These are phyloP conservation scores for Wickerhamiella alocasiicola DNA, from an alignment of 805 yeast species.

Conservation along the genomic window DNA sequence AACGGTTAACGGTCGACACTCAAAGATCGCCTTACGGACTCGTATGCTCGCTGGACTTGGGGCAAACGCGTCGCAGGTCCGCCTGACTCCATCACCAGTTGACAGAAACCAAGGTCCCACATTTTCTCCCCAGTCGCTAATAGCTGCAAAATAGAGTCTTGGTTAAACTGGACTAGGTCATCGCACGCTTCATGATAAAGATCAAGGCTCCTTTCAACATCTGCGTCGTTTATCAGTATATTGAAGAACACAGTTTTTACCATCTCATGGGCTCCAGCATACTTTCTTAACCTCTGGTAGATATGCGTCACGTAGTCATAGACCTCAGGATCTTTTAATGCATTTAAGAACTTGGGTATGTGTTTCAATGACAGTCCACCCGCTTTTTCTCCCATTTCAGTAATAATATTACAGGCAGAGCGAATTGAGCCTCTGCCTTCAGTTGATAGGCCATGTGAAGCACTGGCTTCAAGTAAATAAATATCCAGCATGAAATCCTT, in stretches of 20 bases:
- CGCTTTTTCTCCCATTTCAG: slow-evolving; percentile 19
- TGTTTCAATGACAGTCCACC: slow-evolving; percentile 14
- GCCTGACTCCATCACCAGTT: neutral
- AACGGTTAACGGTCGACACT: too few species aligned
- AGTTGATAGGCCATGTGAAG: slow-evolving; percentile 15
- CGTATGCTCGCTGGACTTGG: neutral
- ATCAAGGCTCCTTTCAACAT: neutral
- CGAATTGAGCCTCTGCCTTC: slow-evolving; percentile 16
- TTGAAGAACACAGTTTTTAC: slow-evolving; percentile 21
- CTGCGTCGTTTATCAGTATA: slow-evolving; percentile 13
- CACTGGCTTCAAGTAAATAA: slow-evolving; percentile 19
- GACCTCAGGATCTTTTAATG: slow-evolving; percentile 11
- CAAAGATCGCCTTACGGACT: too few species aligned
- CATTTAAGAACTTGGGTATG: slow-evolving; percentile 18
- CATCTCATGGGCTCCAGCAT: slow-evolving; percentile 12
- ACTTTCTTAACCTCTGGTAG: slow-evolving; percentile 14
- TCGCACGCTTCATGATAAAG: slow-evolving; percentile 11
- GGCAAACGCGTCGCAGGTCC: neutral
- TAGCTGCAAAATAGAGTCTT: slow-evolving; percentile 14
- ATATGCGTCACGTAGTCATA: slow-evolving; percentile 10
- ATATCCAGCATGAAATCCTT: slow-evolving; percentile 8
- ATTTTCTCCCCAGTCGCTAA: neutral
- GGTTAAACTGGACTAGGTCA: slow-evolving; percentile 12
- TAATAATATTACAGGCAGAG: slow-evolving; percentile 19
- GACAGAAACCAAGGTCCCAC: neutral